phyloP scores from a whole-genome alignment of 2,329 filamentous ascomycete genomes.

The Lachnellula occidentalis region DNA sequence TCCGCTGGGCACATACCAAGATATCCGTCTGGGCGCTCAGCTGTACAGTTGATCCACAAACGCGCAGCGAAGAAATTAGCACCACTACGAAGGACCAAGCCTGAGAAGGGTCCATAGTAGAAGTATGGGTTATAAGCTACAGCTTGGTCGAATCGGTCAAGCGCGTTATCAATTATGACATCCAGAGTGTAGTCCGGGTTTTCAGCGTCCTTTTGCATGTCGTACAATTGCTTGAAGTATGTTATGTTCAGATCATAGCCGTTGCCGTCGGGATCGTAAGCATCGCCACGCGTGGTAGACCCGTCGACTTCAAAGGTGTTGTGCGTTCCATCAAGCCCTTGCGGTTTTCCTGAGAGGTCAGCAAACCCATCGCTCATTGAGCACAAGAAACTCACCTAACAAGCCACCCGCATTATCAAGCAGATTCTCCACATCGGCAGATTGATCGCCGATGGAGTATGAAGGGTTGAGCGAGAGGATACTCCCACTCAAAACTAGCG shows the following conservation, averaged over 20 bases:
- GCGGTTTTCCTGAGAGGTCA: constrained; percentile 19
- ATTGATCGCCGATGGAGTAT: constrained; percentile 40
- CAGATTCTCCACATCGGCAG: not conserved
- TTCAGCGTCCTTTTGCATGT: not conserved
- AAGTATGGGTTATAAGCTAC: constrained; percentile 46
- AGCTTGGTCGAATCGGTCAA: constrained; percentile 40
- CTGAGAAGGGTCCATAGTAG: constrained; percentile 48
- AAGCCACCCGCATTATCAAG: not conserved
- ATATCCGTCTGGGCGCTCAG: constrained; percentile 24
- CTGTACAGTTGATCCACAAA: constrained; percentile 27
- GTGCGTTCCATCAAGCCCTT: constrained; percentile 25
- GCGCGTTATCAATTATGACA: constrained; percentile 17
- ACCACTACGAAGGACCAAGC: constrained; percentile 32
- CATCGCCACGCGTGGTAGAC: constrained; percentile 24
- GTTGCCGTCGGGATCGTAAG: constrained; percentile 11
- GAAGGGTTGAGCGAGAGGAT: constrained; percentile 6
- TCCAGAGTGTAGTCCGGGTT: constrained; percentile 14
- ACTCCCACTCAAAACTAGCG: constrained; percentile 20
- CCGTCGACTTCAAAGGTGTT: constrained; percentile 26
- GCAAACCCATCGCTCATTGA: constrained; percentile 32
- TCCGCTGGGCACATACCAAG: constrained; percentile 4
- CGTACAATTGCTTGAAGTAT: not conserved
- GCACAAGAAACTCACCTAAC: not conserved
- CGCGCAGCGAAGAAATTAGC: constrained; percentile 26
- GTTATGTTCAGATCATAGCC: not conserved